phyloP scores from a whole-genome alignment of 352 stramenopile species.

The Globisporangium polare region DNA sequence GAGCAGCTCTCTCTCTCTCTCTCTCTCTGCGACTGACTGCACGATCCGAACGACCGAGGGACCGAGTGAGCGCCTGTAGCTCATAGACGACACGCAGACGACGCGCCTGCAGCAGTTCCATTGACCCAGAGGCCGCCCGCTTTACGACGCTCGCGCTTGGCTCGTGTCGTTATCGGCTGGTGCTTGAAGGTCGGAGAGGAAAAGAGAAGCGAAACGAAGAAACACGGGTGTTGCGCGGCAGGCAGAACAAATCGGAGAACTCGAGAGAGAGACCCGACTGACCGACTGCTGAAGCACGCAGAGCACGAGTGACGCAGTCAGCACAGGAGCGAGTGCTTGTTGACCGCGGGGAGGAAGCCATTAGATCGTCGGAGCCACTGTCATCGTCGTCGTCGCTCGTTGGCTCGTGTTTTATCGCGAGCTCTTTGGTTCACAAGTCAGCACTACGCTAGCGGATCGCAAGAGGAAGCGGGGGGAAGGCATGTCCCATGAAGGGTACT shows the following conservation, averaged over 20 bases:
- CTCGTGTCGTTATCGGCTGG: not conserved
- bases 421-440: slow-evolving; percentile 1
- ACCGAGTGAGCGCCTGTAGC: not conserved
- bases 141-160: slow-evolving; percentile 1
- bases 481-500: slow-evolving; percentile 66
- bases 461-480: slow-evolving; percentile 57
- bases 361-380: not conserved
- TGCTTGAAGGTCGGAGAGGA: slow-evolving; percentile 3
- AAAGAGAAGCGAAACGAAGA: not conserved
- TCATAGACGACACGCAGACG: not conserved
- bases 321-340: not conserved
- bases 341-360: not conserved
- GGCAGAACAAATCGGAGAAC: not conserved
- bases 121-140: not conserved
- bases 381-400: slow-evolving; percentile 4
- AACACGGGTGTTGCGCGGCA: not conserved
- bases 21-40: not conserved
- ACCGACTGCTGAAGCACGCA: not conserved
- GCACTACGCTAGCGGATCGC: slow-evolving; percentile 35
- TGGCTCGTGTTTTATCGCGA: slow-evolving; percentile 1
- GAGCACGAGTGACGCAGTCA: not conserved
- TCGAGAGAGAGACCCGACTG: not conserved
- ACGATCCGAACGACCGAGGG: not conserved
- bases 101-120: too few relatives aligned
- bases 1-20: not conserved